phyloP scores from a whole-genome alignment of 2,329 filamentous ascomycete species.

The Fusarium vanettenii region DNA sequence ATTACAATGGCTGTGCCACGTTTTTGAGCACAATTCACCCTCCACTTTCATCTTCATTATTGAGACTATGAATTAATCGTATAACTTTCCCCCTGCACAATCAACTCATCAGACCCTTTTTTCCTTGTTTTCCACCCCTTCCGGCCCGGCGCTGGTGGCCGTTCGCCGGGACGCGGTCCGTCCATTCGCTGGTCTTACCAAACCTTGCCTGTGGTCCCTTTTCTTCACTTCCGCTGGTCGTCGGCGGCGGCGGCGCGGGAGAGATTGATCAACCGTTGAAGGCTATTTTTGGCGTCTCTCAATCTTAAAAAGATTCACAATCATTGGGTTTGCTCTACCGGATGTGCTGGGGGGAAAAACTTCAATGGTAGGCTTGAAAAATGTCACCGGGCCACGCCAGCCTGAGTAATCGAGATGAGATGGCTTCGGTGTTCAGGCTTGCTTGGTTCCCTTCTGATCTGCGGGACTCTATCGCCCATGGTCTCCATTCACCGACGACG shows the following conservation, averaged over 20 bases:
- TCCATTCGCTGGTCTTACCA: slow-evolving; percentile 11
- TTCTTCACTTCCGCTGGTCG: neutral
- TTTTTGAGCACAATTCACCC: slow-evolving; percentile 1
- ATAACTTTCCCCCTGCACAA: slow-evolving; percentile 12
- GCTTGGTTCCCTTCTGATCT: neutral
- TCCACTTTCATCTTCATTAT: neutral
- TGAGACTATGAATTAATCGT: neutral
- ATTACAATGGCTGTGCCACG: slow-evolving; percentile 36
- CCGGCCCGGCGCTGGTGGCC: slow-evolving; percentile 13
- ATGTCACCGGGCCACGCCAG: slow-evolving; percentile 5
- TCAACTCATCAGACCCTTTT: neutral
- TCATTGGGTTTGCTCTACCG: slow-evolving; percentile 9
- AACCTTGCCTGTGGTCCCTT: slow-evolving; percentile 12
- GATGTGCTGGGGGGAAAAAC: neutral
- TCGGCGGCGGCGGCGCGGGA: neutral
- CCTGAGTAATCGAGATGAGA: slow-evolving; percentile 1
- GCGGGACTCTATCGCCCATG: neutral
- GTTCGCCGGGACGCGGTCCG: slow-evolving; percentile 29
- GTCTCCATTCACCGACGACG: slow-evolving; percentile 3
- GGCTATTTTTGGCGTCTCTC: slow-evolving; percentile 34
- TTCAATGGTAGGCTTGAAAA: neutral
- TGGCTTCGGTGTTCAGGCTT: slow-evolving; percentile 1
- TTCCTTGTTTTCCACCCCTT: neutral
- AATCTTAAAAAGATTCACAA: slow-evolving; percentile 32
- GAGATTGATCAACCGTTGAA: slow-evolving; percentile 25